Evolutionary conservation across 177 flowering plant genomes (phyloP).

Genomic region (Telopea speciosissima): DNA sequence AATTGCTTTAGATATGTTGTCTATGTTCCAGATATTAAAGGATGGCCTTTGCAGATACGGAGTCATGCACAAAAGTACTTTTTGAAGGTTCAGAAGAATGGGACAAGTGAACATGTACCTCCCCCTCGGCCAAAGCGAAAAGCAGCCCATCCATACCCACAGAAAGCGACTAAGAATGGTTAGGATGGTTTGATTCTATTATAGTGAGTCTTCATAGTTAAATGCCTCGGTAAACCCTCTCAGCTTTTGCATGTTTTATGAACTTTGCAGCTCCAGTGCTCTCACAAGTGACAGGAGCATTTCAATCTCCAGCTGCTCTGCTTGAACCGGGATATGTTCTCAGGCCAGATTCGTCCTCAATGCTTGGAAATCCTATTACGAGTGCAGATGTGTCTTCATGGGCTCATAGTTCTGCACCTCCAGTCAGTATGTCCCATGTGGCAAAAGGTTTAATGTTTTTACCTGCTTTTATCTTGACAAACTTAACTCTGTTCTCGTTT

Average conservation of each 20-base stretch:
- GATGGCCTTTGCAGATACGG: constrained; percentile 54
- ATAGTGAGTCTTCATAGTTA: background rate
- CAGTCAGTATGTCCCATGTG: constrained; percentile 27
- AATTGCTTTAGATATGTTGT: background rate
- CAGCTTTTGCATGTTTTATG: background rate
- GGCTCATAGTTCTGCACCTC: constrained; percentile 45
- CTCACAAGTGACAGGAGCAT: constrained; percentile 39
- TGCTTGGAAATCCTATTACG: constrained; percentile 35
- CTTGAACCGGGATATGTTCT: constrained; percentile 42
- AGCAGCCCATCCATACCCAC: constrained; percentile 97
- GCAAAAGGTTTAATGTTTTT: constrained; percentile 37
- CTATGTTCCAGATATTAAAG: constrained; percentile 2
- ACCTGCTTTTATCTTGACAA: background rate
- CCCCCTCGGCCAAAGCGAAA: constrained; percentile 96
- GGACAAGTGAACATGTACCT: constrained; percentile 87
- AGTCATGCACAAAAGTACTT: constrained; percentile 96
- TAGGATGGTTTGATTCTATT: constrained; percentile 6
- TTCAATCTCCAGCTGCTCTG: constrained; percentile 39
- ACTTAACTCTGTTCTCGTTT: background rate
- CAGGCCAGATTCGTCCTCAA: constrained; percentile 51
- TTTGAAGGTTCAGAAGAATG: constrained; percentile 86
- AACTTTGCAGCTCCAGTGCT: constrained; percentile 37
- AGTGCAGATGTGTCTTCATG: constrained; percentile 46
- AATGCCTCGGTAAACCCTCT: background rate
- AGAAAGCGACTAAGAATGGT: constrained; percentile 89